Evolutionary conservation across 331 rosid species (phyloP).

Genomic region (Stylosanthes scabra): DNA sequence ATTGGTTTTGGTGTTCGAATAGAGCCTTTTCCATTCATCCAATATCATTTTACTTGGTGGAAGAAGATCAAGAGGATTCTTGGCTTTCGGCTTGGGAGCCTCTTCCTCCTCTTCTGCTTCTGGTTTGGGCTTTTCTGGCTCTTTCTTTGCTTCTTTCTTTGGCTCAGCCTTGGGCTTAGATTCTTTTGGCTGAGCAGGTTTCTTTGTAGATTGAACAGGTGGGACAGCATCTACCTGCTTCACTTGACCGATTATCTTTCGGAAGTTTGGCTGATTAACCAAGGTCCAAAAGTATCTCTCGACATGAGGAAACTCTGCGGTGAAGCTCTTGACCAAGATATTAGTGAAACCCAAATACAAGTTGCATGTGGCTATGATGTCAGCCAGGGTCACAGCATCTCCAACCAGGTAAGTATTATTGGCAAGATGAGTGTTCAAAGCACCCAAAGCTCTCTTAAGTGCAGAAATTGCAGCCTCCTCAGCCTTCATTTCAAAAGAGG

Average conservation of each 20-base stretch:
- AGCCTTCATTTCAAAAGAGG: constrained; percentile 52
- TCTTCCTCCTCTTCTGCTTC: constrained; percentile 69
- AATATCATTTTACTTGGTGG: constrained; percentile 89
- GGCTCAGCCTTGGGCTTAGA: constrained; percentile 71
- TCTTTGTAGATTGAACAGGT: constrained; percentile 67
- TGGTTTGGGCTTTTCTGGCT: constrained; percentile 50
- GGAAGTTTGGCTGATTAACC: constrained; percentile 91
- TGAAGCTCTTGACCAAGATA: constrained; percentile 68
- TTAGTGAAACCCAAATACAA: constrained; percentile 54
- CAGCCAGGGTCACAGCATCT: constrained; percentile 82
- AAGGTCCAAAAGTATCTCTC: constrained; percentile 95
- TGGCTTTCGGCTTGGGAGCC: constrained; percentile 94
- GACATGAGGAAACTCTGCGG: constrained; percentile 94
- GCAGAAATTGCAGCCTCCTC: constrained; percentile 80
- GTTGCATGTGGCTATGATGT: constrained; percentile 62
- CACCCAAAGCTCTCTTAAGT: constrained; percentile 68
- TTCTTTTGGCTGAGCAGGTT: constrained; percentile 72
- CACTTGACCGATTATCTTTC: constrained; percentile 75
- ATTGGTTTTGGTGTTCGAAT: constrained; percentile 89
- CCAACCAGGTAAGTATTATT: constrained; percentile 85
- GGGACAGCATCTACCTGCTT: constrained; percentile 67
- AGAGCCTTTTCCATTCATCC: constrained; percentile 97
- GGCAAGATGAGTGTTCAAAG: constrained; percentile 79
- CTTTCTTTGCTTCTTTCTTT: constrained; percentile 67
- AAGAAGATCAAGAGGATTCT: constrained; percentile 90